phyloP scores from a whole-genome alignment of 2,329 filamentous ascomycete species.

The Beauveria sp. region DNA sequence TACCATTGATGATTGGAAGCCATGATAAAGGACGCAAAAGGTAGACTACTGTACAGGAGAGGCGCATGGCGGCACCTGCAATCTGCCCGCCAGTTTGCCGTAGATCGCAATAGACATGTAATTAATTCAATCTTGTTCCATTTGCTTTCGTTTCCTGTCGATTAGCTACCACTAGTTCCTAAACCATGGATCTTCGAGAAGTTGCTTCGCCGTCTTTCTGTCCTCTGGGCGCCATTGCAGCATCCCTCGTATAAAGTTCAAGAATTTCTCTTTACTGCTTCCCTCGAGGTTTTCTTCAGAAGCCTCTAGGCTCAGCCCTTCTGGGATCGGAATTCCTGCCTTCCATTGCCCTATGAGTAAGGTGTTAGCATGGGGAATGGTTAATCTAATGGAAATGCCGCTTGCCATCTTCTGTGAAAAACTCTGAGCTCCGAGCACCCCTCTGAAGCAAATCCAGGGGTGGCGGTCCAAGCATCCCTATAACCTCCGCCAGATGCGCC shows the following conservation, averaged over 20 bases:
- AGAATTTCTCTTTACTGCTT: conserved; percentile 14
- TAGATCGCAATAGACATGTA: conserved; percentile 10
- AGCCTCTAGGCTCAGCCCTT: background rate
- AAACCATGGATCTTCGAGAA: background rate
- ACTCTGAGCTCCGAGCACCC: conserved; percentile 11
- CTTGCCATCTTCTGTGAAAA: conserved; percentile 6
- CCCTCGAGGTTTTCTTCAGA: background rate
- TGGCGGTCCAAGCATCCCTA: conserved; percentile 17
- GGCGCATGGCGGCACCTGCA: background rate
- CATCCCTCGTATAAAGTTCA: conserved; percentile 18
- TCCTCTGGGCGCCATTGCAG: conserved; percentile 22
- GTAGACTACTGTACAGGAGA: conserved; percentile 9
- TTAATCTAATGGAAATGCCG: background rate
- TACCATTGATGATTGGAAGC: conserved; percentile 5
- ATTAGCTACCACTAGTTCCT: background rate
- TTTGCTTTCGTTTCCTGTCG: background rate
- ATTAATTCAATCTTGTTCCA: conserved; percentile 7
- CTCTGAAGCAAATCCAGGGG: conserved; percentile 16
- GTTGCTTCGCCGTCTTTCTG: conserved; percentile 17
- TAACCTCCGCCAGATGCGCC: conserved; percentile 19
- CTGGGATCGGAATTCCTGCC: background rate
- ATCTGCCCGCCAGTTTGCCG: background rate
- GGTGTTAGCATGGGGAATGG: background rate
- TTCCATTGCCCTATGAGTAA: background rate
- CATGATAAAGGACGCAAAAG: conserved; percentile 3